A percentile compares a stretch with the other conserved stretches of the same genome.
phyloP scores from a whole-genome alignment of 768 basidiomycete species.

The Xanthoconium purpureum region DNA sequence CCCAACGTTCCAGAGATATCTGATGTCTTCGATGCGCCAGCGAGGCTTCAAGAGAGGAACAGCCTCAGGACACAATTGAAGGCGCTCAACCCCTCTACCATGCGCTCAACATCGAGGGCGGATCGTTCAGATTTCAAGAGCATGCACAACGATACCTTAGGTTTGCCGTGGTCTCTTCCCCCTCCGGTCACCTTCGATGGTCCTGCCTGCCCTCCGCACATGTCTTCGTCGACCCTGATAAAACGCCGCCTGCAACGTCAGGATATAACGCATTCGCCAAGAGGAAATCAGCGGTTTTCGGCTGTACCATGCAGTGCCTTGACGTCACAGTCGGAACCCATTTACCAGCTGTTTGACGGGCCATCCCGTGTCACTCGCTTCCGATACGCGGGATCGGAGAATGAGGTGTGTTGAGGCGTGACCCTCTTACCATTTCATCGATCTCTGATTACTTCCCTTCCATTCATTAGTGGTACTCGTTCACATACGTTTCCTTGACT shows the following conservation, averaged over 20 bases:
- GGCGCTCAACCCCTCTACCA: conserved; percentile 1
- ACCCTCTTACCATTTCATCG: not conserved
- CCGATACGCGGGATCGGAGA: conserved; percentile 6
- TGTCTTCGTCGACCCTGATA: conserved; percentile 12
- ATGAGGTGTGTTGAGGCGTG: conserved; percentile 16
- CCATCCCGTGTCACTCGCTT: conserved; percentile 37
- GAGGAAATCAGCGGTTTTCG: conserved; percentile 2
- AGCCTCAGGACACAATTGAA: conserved; percentile 21
- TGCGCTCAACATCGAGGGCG: conserved; percentile 8
- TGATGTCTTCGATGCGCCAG: conserved; percentile 53
- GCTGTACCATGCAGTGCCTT: conserved; percentile 9
- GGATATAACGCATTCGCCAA: not conserved
- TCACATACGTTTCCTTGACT: conserved; percentile 7
- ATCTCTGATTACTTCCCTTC: not conserved
- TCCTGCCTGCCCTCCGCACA: conserved; percentile 39
- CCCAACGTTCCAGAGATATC: conserved; percentile 36
- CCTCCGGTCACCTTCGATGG: conserved; percentile 48
- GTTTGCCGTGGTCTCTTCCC: conserved; percentile 36
- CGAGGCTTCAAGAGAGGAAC: conserved; percentile 37
- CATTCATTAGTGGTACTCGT: not conserved
- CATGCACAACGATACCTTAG: conserved; percentile 9
- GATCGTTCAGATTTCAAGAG: conserved; percentile 1
- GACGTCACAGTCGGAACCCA: conserved; percentile 29
- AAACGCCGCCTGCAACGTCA: conserved; percentile 12
- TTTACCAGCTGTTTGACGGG: conserved; percentile 44